Evolutionary conservation across 1,284 basidiomycete genomes (phyloP).

Genomic region (Trichosporon coremiiforme): DNA sequence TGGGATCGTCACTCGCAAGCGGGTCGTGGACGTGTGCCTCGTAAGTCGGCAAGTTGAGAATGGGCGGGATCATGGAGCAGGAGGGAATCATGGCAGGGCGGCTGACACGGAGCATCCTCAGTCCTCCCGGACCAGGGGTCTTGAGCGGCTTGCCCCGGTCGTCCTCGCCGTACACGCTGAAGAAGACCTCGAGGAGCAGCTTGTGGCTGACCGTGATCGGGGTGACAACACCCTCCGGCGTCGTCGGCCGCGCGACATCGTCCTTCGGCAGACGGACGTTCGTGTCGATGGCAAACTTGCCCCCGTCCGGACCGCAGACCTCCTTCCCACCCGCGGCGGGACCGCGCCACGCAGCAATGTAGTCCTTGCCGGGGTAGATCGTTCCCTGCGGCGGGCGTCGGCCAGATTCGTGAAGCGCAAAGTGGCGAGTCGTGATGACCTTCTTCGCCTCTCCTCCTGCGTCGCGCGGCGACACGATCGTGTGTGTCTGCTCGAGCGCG

Average conservation of each 20-base stretch:
- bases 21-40: conserved; percentile 22
- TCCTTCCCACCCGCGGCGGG: conserved; percentile 27
- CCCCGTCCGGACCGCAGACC: conserved; percentile 25
- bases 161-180: conserved; percentile 47
- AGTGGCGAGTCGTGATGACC: conserved; percentile 26
- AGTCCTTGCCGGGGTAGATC: conserved; percentile 31
- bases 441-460: conserved; percentile 27
- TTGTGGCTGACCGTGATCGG: conserved; percentile 52
- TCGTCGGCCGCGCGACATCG: conserved; percentile 42
- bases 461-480: conserved; percentile 41
- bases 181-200: conserved; percentile 51
- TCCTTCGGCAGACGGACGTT: conserved; percentile 45
- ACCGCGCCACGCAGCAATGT: conserved; percentile 39
- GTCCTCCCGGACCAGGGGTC: conserved; percentile 42
- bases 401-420: conserved; percentile 31
- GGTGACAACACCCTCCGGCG: conserved; percentile 43
- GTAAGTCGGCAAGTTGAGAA: conserved; percentile 29
- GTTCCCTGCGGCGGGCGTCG: conserved; percentile 28
- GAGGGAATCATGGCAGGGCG: conserved; percentile 48
- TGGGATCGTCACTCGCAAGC: conserved; percentile 9
- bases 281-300: conserved; percentile 27
- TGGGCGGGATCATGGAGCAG: conserved; percentile 30
- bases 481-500: conserved; percentile 40
- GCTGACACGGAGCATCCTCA: conserved; percentile 48
- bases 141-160: conserved; percentile 35